phyloP scores from a whole-genome alignment of 2,329 filamentous ascomycete species.

The Teratosphaeria viscida region DNA sequence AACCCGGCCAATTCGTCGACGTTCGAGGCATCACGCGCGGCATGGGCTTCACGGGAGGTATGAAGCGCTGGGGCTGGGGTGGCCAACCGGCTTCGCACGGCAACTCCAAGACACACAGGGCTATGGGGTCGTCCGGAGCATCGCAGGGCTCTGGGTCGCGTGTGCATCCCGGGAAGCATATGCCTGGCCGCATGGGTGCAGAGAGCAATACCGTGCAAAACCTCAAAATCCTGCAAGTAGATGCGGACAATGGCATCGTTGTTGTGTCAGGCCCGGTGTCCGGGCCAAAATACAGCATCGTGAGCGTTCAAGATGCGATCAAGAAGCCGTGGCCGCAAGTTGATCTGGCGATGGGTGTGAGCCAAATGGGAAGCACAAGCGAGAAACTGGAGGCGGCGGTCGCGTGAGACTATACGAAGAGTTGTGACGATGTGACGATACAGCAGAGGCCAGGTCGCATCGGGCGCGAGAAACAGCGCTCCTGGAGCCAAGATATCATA shows the following conservation, averaged over 20 bases:
- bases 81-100: conserved; percentile 91
- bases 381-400: conserved; percentile 5
- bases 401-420: not conserved
- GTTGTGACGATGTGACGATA: not conserved
- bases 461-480: not conserved
- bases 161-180: conserved; percentile 92
- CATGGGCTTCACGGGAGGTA: conserved; percentile 91
- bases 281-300: conserved; percentile 76
- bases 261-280: conserved; percentile 79
- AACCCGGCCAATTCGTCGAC: conserved; percentile 83
- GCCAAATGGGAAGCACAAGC: conserved; percentile 7
- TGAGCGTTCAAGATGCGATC: conserved; percentile 80
- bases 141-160: conserved; percentile 86
- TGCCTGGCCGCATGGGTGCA: conserved; percentile 92
- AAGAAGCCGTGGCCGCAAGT: conserved; percentile 68
- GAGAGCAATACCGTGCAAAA: conserved; percentile 85
- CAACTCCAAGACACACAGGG: conserved; percentile 87
- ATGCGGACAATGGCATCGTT: conserved; percentile 76
- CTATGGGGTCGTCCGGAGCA: conserved; percentile 80
- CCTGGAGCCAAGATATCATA: not conserved
- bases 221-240: conserved; percentile 76
- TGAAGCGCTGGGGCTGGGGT: conserved; percentile 87
- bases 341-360: conserved; percentile 11
- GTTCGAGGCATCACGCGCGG: conserved; percentile 68
- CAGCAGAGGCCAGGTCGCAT: not conserved